phyloP scores from a whole-genome alignment of 2,329 filamentous ascomycete species.

The Biscogniauxia marginata region DNA sequence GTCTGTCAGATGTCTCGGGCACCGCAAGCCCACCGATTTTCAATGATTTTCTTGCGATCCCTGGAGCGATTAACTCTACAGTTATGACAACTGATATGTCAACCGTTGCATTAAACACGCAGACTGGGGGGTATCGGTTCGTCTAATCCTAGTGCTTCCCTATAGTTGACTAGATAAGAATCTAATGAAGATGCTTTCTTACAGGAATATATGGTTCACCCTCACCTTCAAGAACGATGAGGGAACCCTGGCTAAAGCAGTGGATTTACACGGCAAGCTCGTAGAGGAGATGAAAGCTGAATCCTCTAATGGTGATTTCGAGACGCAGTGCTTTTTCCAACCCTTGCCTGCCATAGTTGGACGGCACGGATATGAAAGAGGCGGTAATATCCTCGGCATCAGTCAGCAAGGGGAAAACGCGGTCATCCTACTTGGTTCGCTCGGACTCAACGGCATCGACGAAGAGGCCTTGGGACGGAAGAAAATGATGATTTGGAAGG shows the following conservation, averaged over 20 bases:
- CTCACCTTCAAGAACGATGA: slow-evolving; percentile 25
- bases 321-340: slow-evolving; percentile 41
- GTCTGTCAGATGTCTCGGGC: neutral
- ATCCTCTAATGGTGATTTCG: slow-evolving; percentile 36
- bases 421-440: slow-evolving; percentile 2
- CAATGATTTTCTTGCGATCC: neutral
- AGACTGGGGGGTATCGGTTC: slow-evolving; percentile 2
- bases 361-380: slow-evolving; percentile 36
- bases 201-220: slow-evolving; percentile 22
- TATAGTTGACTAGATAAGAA: neutral
- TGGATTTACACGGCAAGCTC: slow-evolving; percentile 24
- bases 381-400: slow-evolving; percentile 22
- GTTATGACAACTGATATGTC: neutral
- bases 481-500: neutral
- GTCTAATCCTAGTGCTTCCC: neutral
- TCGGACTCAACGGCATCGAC: slow-evolving; percentile 3
- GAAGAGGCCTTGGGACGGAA: neutral
- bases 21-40: neutral
- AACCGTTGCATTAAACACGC: neutral
- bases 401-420: slow-evolving; percentile 19
- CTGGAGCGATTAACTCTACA: neutral
- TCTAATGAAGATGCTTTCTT: neutral
- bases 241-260: slow-evolving; percentile 30
- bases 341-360: slow-evolving; percentile 41
- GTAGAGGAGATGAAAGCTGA: slow-evolving; percentile 25